Evolutionary conservation across 2,329 filamentous ascomycete species (phyloP).

Genomic region (Apiospora arundinis): DNA sequence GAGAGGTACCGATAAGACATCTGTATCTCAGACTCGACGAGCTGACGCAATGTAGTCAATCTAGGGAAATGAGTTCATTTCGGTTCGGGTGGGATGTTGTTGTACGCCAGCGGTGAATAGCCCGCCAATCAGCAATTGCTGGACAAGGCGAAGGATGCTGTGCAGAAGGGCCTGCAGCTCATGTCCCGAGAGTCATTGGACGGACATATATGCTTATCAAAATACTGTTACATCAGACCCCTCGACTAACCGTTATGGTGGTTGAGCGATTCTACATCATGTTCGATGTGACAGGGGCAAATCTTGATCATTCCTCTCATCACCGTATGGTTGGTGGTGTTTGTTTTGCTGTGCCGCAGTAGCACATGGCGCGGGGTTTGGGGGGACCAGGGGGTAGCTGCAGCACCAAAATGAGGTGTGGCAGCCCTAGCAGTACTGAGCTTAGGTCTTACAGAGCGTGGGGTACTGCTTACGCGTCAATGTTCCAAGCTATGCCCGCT

Average conservation of each 20-base stretch:
- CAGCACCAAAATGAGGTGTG: background rate
- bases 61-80: conserved; percentile 12
- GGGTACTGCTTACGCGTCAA: background rate
- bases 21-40: background rate
- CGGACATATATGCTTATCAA: background rate
- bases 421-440: too few species aligned
- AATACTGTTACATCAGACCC: background rate
- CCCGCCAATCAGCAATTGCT: background rate
- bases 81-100: background rate
- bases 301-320: background rate
- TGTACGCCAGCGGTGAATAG: background rate
- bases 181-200: background rate
- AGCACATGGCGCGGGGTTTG: background rate
- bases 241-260: background rate
- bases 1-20: background rate
- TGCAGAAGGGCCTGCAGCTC: background rate
- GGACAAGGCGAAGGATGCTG: background rate
- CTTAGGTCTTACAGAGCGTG: background rate
- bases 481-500: background rate
- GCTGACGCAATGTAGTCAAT: background rate
- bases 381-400: background rate
- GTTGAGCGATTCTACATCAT: background rate
- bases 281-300: background rate
- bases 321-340: background rate
- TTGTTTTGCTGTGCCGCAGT: background rate